Evolutionary conservation across 2,329 filamentous ascomycete species (phyloP), one percentile per base, ranked within the genome.

Genomic region (Byssochlamys sp.): DNA sequence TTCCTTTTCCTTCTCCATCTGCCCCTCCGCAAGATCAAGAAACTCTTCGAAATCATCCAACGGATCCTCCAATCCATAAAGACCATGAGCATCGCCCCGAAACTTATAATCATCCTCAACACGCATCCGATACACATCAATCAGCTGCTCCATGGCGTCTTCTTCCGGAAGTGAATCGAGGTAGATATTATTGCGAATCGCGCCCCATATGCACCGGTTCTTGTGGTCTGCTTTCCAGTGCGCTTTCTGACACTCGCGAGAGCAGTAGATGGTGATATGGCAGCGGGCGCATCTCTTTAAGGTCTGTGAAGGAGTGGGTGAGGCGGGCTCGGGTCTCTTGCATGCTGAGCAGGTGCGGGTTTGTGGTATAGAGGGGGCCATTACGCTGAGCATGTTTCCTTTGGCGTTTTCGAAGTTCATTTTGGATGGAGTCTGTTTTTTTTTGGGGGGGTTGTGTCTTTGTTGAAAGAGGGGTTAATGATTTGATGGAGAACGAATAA

Each of bases 251-350:
- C 66, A 68, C 49, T 75, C 73, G 31, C 72, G 71, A 49, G 77
- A 79, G 71, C 80, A 83, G 67, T 82, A 82, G 27, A 63, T 67
- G 0, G 72, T 72, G 0, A 60, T 60, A 19, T 69, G 70, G 71
- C 80, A 81, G 61, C 77, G 78, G 14, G 75, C 73, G 65, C 79
- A 81, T 52, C 67, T 60, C 60, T 63, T 62, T 4, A 63, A 55
- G 19, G 51, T 58, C 26, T 59, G 59, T 29, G 55, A 52, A 33
- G 57, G 7, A 7, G 45, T 33, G 1, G 58, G 31, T 4, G 55
- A 56, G 5, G 26, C 12, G 9, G 58, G 24, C 52, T 61, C 59
- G 33, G 29, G 29, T 31, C 58, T 61, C 14, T 58, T 59, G 52
- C 59, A 61, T 35, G 35, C 35, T 4, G 48, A 45, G 35, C 59